Conservation (phyloP, 108 stramenopile genomes). For the Conticribra guillardii region DNA sequence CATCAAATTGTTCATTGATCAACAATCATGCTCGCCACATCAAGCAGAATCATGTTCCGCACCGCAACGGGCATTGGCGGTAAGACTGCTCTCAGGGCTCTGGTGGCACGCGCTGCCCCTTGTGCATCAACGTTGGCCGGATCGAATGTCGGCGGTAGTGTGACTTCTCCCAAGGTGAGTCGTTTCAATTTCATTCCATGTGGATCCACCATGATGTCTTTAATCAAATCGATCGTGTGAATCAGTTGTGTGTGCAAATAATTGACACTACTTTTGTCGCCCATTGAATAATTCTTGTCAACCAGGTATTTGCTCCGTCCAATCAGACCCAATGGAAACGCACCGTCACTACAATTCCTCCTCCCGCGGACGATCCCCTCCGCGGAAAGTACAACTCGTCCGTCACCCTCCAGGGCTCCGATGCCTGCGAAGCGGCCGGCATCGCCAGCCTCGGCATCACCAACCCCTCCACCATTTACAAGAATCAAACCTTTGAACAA, state of each 20-base stretch:
- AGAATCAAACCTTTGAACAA: slow-evolving; percentile 94
- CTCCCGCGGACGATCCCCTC: slow-evolving; percentile 27
- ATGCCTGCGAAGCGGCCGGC: slow-evolving; percentile 79
- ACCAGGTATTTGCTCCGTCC: slow-evolving; percentile 15
- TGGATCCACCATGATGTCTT: too few relatives aligned
- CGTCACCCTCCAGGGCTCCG: slow-evolving; percentile 62
- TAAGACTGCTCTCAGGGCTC: slow-evolving; percentile 42
- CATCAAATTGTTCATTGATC: too few relatives aligned
- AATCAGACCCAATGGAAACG: slow-evolving; percentile 10
- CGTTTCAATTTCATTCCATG: not conserved
- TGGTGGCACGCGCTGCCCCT: slow-evolving; percentile 38
- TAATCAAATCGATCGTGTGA: too few relatives aligned
- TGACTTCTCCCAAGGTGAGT: slow-evolving; percentile 19
- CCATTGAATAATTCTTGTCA: too few relatives aligned
- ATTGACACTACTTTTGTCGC: too few relatives aligned
- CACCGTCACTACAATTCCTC: not conserved
- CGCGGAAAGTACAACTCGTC: slow-evolving; percentile 84
- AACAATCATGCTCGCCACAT: slow-evolving; percentile 50
- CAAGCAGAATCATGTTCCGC: slow-evolving; percentile 47
- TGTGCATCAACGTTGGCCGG: slow-evolving; percentile 13
- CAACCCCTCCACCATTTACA: slow-evolving; percentile 77
- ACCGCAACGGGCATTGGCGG: slow-evolving; percentile 53
- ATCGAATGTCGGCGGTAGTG: not conserved
- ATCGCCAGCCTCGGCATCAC: slow-evolving; percentile 81
- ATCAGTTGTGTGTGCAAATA: too few relatives aligned